A percentile compares a stretch with the other conserved stretches of the same genome.
Conservation (phyloP, 352 stramenopile genomes). For the Phytophthora hibernalis region DNA sequence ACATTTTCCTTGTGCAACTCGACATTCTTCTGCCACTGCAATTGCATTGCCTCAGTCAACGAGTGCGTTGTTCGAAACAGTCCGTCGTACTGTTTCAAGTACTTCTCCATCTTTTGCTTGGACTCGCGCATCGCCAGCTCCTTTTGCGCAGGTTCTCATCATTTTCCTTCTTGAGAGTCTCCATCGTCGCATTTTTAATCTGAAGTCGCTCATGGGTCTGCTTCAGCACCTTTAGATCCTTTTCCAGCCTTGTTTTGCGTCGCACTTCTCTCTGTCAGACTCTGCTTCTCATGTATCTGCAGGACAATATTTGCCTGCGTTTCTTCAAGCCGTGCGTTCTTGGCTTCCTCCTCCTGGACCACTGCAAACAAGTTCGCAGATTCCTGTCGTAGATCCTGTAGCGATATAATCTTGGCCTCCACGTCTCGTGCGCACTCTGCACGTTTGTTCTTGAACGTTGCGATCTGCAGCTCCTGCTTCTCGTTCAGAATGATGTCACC, state of each 20-base stretch:
- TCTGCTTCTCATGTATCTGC: slow-evolving; percentile 72
- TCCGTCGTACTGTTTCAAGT: slow-evolving; percentile 86
- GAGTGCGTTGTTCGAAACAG: slow-evolving; percentile 84
- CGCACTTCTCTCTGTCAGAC: slow-evolving; percentile 64
- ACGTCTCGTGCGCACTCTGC: slow-evolving; percentile 74
- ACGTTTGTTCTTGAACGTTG: slow-evolving; percentile 73
- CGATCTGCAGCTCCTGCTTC: slow-evolving; percentile 75
- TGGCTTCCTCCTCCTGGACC: slow-evolving; percentile 68
- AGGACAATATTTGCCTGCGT: slow-evolving; percentile 44
- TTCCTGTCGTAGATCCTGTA: slow-evolving; percentile 75
- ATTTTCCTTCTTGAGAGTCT: slow-evolving; percentile 59
- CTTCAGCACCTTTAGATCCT: slow-evolving; percentile 78
- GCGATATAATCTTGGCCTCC: slow-evolving; percentile 68
- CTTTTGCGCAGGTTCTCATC: slow-evolving; percentile 65
- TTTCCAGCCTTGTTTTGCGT: slow-evolving; percentile 71
- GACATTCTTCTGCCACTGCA: slow-evolving; percentile 86
- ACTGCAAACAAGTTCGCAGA: slow-evolving; percentile 69
- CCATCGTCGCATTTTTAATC: slow-evolving; percentile 47
- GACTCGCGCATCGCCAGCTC: slow-evolving; percentile 79
- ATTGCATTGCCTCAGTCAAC: slow-evolving; percentile 80
- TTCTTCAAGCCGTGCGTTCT: slow-evolving; percentile 70
- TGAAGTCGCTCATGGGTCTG: slow-evolving; percentile 60
- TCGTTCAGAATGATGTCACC: slow-evolving; percentile 68
- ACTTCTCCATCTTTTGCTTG: slow-evolving; percentile 91
- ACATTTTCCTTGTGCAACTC: slow-evolving; percentile 83